Evolutionary conservation across 352 stramenopile genomes (phyloP).

Genomic region (Phytophthora pseudosyringae): DNA sequence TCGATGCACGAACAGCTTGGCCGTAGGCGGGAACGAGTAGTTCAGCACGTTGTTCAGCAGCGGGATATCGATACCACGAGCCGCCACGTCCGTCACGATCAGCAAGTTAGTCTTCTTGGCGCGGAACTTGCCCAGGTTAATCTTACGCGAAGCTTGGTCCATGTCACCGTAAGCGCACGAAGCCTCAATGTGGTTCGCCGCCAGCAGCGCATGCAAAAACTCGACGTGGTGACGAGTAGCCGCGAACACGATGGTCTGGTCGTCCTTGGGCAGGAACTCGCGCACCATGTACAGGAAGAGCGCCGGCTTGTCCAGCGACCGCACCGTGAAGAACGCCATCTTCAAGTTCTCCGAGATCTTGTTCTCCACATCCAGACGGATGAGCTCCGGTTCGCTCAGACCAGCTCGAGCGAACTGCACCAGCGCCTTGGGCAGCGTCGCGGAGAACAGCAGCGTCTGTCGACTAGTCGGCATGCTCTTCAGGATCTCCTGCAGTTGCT

Average conservation of each 20-base stretch:
- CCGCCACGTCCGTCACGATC: slow-evolving; percentile 95
- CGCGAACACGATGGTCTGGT: slow-evolving; percentile 98
- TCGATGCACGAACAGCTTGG: slow-evolving; percentile 97
- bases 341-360: slow-evolving; percentile 98
- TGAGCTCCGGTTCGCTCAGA: slow-evolving; percentile 96
- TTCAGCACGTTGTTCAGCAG: slow-evolving; percentile 97
- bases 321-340: slow-evolving; percentile 97
- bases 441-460: slow-evolving; percentile 95
- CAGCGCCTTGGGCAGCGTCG: slow-evolving; percentile 97
- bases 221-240: slow-evolving; percentile 99
- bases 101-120: slow-evolving; percentile 91
- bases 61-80: slow-evolving; percentile 95
- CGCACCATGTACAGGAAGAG: slow-evolving; percentile 97
- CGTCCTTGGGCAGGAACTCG: slow-evolving; percentile 92
- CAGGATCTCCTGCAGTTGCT: slow-evolving; percentile 96
- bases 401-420: slow-evolving; percentile 98
- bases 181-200: slow-evolving; percentile 82
- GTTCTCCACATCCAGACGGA: slow-evolving; percentile 98
- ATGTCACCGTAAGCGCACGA: slow-evolving; percentile 95
- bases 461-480: slow-evolving; percentile 88
- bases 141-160: slow-evolving; percentile 92
- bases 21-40: slow-evolving; percentile 94
- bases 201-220: slow-evolving; percentile 95
- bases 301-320: slow-evolving; percentile 95
- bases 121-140: slow-evolving; percentile 91